Evolutionary conservation across 1,284 basidiomycete species (phyloP).

Genomic region (Cutaneotrichosporon curvatum): DNA sequence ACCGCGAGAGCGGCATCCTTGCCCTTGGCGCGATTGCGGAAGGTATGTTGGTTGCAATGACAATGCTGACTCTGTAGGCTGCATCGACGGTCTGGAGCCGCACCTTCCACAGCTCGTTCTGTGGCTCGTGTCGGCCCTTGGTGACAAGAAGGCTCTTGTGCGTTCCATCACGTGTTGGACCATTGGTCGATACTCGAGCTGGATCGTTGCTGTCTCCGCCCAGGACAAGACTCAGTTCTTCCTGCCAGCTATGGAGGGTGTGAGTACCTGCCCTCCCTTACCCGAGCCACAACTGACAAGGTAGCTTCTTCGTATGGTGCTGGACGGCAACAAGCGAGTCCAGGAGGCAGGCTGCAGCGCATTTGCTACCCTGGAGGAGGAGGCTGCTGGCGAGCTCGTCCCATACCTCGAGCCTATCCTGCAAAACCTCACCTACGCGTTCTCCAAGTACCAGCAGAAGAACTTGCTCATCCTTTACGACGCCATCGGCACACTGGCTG

Average conservation of each 20-base stretch:
- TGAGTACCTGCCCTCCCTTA: background rate
- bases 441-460: conserved; percentile 98
- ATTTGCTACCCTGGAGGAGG: conserved; percentile 97
- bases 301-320: conserved; percentile 81
- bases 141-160: conserved; percentile 91
- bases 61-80: conserved; percentile 52
- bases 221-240: conserved; percentile 86
- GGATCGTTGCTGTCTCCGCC: conserved; percentile 71
- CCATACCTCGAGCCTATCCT: conserved; percentile 94
- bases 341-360: conserved; percentile 99
- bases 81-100: conserved; percentile 90
- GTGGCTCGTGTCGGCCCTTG: conserved; percentile 82
- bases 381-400: conserved; percentile 80
- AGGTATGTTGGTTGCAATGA: conserved; percentile 51
- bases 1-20: conserved; percentile 90
- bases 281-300: too few relatives aligned
- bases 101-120: conserved; percentile 88
- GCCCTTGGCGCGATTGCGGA: conserved; percentile 98
- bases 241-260: conserved; percentile 91
- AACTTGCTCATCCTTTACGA: conserved; percentile 98
- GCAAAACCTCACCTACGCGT: conserved; percentile 89
- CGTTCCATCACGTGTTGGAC: conserved; percentile 99
- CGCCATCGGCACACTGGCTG: conserved; percentile 93
- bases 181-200: conserved; percentile 93
- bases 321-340: conserved; percentile 98